phyloP scores from a whole-genome alignment of 306 rosid genomes.

The Oxytropis ochrocephala region DNA sequence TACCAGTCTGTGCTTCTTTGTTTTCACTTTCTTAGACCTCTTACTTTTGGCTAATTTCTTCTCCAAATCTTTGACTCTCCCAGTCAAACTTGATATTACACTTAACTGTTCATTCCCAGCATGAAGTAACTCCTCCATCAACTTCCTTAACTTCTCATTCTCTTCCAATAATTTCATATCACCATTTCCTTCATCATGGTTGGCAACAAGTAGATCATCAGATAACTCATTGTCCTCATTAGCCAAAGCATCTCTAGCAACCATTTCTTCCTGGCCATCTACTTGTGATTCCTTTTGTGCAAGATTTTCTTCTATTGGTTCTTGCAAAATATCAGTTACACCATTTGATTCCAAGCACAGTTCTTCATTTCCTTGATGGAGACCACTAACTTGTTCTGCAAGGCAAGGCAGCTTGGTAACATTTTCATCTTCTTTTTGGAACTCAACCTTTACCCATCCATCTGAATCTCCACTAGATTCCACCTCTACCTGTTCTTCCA shows the following conservation, averaged over 20 bases:
- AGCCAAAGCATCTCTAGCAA: background rate
- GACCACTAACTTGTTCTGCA: background rate
- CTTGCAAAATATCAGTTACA: background rate
- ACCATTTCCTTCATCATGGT: background rate
- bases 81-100: conserved; percentile 47
- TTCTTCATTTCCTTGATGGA: background rate
- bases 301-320: background rate
- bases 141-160: conserved; percentile 45
- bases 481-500: conserved; percentile 22
- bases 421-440: background rate
- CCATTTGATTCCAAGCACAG: background rate
- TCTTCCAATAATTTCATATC: conserved; percentile 34
- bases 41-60: conserved; percentile 45
- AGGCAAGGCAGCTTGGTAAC: background rate
- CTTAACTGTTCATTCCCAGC: conserved; percentile 57
- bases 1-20: conserved; percentile 9
- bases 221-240: background rate
- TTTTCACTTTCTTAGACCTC: conserved; percentile 23
- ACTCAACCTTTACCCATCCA: conserved; percentile 10
- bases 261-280: background rate
- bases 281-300: background rate
- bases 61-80: conserved; percentile 66
- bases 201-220: background rate
- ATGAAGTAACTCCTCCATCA: conserved; percentile 54
- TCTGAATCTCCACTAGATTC: conserved; percentile 13